Evolutionary conservation across 176 grass and related monocot genomes (phyloP), one percentile per base, ranked within the genome.

Genomic region (Alopecurus myosuroides): DNA sequence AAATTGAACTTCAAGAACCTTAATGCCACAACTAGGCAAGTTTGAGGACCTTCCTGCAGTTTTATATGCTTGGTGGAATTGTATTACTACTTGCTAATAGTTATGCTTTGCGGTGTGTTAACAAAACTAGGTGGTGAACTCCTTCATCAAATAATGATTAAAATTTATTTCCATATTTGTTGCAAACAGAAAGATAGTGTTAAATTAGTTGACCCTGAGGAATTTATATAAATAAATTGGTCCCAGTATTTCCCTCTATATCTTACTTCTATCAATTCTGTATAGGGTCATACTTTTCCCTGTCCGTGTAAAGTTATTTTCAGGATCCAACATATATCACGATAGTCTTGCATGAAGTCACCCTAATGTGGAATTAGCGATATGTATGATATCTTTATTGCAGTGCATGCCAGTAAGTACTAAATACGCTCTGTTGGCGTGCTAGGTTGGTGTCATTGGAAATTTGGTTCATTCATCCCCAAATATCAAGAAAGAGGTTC

Each of bases 401-500:
- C 36, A 14, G 50, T 49, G 17, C 70, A 91, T 48, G 82, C 76
- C 55, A 76, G 58, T 34, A 33, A 68, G 20, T 60, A 70, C 26
- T 62, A 33, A 76, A 36, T 50, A 71, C 26, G 11, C 37, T 65
- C 68, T 82, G 35, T 51, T 88, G 76, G 73, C 25, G 45, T 88
- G 28, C 84, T 85, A 99, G 97, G 97, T 99, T 76, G 97, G 97
- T 28, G 97, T 99, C 37, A 99, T 99, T 86, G 97, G 97, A 78
- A 99, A 99, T 86, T 88, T 99, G 71, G 94, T 99, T 80, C 97
- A 99, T 91, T 99, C 97, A 79, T 99, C 97, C 85, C 97, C 97
- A 69, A 94, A 97, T 87, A 94, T 99, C 77, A 99, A 99, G 86
- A 99, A 99, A 85, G 97, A 99, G 91, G 97, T 99, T 92, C 97